Conservation (phyloP, 2,329 filamentous ascomycete genomes). For the Endoconidiophora polonica region DNA sequence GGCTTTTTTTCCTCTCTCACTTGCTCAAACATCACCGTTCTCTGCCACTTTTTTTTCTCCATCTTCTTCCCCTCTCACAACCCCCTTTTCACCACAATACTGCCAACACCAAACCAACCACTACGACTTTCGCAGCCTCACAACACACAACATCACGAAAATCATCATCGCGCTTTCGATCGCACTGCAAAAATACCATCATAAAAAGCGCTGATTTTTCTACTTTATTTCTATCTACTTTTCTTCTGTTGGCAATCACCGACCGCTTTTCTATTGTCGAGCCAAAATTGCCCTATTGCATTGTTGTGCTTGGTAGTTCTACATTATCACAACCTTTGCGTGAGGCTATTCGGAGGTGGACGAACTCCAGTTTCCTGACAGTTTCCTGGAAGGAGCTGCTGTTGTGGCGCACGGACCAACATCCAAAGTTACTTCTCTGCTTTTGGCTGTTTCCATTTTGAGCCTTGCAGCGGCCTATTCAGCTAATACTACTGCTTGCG, state of each 20-base stretch:
- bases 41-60: constrained; percentile 7
- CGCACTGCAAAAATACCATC: background rate
- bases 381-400: constrained; percentile 11
- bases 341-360: constrained; percentile 9
- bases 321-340: constrained; percentile 1
- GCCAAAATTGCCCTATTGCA: too few species aligned
- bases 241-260: background rate
- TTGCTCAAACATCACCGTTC: constrained; percentile 3
- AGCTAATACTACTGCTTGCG: constrained; percentile 4
- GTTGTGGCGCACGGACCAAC: constrained; percentile 12
- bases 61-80: constrained; percentile 4
- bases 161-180: constrained; percentile 5
- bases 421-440: constrained; percentile 6
- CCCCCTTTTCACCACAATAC: constrained; percentile 5
- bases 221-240: background rate
- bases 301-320: background rate
- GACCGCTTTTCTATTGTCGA: too few species aligned
- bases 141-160: background rate
- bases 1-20: constrained; percentile 3
- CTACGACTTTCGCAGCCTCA: too few species aligned
- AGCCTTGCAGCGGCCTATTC: constrained; percentile 11
- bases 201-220: constrained; percentile 8
- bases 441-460: constrained; percentile 12
- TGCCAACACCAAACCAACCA: background rate
- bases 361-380: constrained; percentile 4